A percentile compares a stretch with the other conserved stretches of the same genome.
Conservation (phyloP, 2,329 filamentous ascomycete species). For the Paracoccidioides brasiliensis region DNA sequence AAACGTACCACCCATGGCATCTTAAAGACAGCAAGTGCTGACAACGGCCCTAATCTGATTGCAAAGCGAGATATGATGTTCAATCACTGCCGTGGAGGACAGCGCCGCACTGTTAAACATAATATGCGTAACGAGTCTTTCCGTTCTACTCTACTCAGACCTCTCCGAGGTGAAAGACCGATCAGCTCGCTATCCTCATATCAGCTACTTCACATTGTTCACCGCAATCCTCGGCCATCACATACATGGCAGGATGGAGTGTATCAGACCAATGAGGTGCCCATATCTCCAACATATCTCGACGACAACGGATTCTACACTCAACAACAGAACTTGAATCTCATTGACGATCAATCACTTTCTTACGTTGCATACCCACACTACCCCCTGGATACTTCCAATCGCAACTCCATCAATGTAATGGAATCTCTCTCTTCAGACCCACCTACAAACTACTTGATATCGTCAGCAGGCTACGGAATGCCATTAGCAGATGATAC, state of each 20-base stretch:
- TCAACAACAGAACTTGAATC: background rate
- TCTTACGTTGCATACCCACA: background rate
- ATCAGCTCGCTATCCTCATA: background rate
- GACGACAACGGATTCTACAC: background rate
- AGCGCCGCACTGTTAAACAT: background rate
- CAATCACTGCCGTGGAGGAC: background rate
- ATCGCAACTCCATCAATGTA: background rate
- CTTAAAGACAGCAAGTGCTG: slow-evolving; percentile 52
- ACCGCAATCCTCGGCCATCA: background rate
- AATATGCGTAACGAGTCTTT: background rate
- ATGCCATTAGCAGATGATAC: background rate
- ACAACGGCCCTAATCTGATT: slow-evolving; percentile 48
- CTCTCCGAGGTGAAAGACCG: background rate
- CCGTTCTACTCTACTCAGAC: background rate
- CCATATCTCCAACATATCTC: background rate
- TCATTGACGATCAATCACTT: background rate
- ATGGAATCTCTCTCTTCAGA: slow-evolving; percentile 1
- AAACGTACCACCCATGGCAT: slow-evolving; percentile 28
- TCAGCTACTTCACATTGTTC: background rate
- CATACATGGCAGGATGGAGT: background rate
- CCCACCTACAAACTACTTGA: background rate
- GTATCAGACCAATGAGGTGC: background rate
- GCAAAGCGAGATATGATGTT: slow-evolving; percentile 31
- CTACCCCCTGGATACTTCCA: background rate
- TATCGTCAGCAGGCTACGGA: background rate